phyloP scores from a whole-genome alignment of 2,329 filamentous ascomycete genomes.

The Mariannaea sp. region DNA sequence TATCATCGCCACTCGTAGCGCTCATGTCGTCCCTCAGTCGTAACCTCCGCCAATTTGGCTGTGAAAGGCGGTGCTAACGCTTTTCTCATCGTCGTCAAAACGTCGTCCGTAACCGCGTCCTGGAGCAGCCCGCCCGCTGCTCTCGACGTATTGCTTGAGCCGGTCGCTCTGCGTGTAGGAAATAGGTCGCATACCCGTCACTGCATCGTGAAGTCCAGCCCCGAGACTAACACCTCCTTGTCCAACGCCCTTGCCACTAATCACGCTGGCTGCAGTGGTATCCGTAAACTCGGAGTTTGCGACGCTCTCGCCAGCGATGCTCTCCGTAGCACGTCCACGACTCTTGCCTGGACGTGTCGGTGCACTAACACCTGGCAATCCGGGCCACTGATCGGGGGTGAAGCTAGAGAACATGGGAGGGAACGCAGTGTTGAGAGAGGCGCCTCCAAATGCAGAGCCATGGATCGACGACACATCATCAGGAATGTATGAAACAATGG shows the following conservation, averaged over 20 bases:
- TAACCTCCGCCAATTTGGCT: slow-evolving; percentile 80
- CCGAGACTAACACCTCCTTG: slow-evolving; percentile 88
- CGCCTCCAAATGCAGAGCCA: slow-evolving; percentile 85
- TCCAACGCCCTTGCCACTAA: slow-evolving; percentile 74
- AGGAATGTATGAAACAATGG: slow-evolving; percentile 92
- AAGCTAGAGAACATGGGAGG: slow-evolving; percentile 97
- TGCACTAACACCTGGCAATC: slow-evolving; percentile 67
- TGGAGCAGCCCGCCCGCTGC: slow-evolving; percentile 70
- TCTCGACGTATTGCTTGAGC: slow-evolving; percentile 92
- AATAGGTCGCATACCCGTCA: slow-evolving; percentile 66
- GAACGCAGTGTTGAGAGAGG: slow-evolving; percentile 74
- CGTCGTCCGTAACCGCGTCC: slow-evolving; percentile 71
- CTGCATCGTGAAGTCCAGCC: slow-evolving; percentile 75
- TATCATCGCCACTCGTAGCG: slow-evolving; percentile 37
- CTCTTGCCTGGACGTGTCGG: slow-evolving; percentile 69
- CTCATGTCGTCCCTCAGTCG: slow-evolving; percentile 49
- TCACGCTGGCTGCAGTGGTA: slow-evolving; percentile 71
- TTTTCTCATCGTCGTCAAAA: slow-evolving; percentile 92
- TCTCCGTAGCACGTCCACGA: slow-evolving; percentile 71
- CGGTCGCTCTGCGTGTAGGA: slow-evolving; percentile 72
- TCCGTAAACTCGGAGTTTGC: slow-evolving; percentile 91
- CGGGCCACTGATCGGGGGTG: slow-evolving; percentile 84
- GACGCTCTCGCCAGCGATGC: slow-evolving; percentile 88
- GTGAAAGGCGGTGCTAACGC: slow-evolving; percentile 93
- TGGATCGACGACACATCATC: slow-evolving; percentile 97